Percentiles rank a stretch among this genome's conserved stretches.
These are phyloP conservation scores for Chamaecyparis obtusa DNA, from an alignment of 75 land plant genomes.

Conservation along the genomic window DNA sequence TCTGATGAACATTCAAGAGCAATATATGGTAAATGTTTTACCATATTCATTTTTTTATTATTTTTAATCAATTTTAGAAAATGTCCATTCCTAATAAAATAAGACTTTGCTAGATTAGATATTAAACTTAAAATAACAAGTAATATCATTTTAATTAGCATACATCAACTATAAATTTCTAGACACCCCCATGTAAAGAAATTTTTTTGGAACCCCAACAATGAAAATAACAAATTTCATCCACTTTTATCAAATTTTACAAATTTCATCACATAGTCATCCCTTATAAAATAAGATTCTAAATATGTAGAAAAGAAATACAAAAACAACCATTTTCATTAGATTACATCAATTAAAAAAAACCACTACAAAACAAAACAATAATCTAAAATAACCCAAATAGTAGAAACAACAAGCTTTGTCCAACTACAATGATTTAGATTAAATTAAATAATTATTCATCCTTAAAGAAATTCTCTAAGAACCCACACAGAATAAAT, in stretches of 20 bases:
- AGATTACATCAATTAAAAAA: neutral
- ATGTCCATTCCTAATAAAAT: neutral
- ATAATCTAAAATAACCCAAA: neutral
- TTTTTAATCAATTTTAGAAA: neutral
- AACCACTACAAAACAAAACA: neutral
- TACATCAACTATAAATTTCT: neutral
- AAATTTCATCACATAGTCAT: neutral
- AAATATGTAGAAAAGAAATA: too few relatives aligned
- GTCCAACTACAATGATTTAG: neutral
- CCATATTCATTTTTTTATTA: neutral
- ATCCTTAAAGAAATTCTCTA: too few relatives aligned
- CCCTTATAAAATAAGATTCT: too few relatives aligned
- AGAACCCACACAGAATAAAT: too few relatives aligned
- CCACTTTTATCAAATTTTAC: neutral
- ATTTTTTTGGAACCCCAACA: neutral
- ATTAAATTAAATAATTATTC: too few relatives aligned
- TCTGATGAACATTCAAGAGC: too few relatives aligned
- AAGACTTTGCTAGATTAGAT: neutral
- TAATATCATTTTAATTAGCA: neutral
- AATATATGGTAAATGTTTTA: neutral
- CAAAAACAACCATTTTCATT: neutral
- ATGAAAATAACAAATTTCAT: neutral
- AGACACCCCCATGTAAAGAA: neutral
- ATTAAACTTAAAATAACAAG: neutral
- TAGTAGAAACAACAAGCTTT: neutral